phyloP scores from a whole-genome alignment of 169 alveolate species.

The Plasmodium vivax region DNA sequence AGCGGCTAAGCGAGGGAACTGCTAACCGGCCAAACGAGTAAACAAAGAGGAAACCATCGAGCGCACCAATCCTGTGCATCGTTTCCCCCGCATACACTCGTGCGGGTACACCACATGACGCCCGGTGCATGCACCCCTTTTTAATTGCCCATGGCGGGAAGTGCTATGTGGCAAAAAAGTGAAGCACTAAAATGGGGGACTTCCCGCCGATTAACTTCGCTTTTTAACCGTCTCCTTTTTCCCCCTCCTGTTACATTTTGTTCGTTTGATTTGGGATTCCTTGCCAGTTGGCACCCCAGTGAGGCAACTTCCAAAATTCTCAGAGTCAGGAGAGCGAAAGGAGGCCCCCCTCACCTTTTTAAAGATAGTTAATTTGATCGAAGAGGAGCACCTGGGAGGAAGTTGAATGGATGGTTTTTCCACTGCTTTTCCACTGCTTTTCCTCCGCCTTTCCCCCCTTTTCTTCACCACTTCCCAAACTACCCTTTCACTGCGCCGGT shows the following conservation, averaged over 20 bases:
- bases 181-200: background rate
- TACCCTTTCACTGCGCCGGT: background rate
- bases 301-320: background rate
- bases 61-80: background rate
- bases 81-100: background rate
- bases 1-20: background rate
- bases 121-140: constrained; percentile 2
- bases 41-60: background rate
- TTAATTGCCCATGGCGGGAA: background rate
- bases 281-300: background rate
- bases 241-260: background rate
- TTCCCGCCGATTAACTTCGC: background rate
- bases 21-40: background rate
- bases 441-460: background rate
- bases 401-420: background rate
- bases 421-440: background rate
- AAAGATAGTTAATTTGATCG: background rate
- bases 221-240: background rate
- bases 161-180: background rate
- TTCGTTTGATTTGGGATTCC: background rate
- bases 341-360: background rate
- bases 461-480: background rate
- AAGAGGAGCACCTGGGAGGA: background rate
- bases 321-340: background rate
- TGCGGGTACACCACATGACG: background rate